phyloP scores from a whole-genome alignment of 2,329 filamentous ascomycete genomes.

The Neopestalotiopsis rosae region DNA sequence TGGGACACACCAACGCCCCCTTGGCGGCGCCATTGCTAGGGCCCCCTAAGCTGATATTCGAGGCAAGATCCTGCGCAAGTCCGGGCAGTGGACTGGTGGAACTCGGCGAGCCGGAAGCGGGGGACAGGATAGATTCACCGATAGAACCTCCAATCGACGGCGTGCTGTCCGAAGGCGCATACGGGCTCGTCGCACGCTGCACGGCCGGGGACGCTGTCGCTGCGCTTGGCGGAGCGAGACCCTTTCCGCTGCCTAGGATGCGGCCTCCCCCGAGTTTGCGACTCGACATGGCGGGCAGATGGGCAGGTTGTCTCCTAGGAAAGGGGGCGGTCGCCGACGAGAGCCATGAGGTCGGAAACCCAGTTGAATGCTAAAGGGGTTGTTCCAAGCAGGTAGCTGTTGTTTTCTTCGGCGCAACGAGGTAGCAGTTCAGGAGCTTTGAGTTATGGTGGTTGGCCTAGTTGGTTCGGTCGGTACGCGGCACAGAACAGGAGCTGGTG shows the following conservation, averaged over 20 bases:
- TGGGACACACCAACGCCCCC: constrained; percentile 86
- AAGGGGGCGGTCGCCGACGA: constrained; percentile 6
- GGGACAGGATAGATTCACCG: constrained; percentile 59
- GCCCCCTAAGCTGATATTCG: constrained; percentile 74
- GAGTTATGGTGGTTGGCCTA: background rate
- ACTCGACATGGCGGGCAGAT: constrained; percentile 68
- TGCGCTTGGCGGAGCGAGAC: constrained; percentile 68
- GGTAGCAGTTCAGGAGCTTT: background rate
- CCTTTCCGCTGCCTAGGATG: constrained; percentile 85
- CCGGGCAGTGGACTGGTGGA: constrained; percentile 67
- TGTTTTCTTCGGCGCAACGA: background rate
- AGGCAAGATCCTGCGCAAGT: constrained; percentile 77
- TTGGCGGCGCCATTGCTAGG: constrained; percentile 61
- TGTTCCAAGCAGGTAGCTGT: background rate
- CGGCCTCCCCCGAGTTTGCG: constrained; percentile 91
- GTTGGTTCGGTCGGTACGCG: background rate
- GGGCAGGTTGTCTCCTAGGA: constrained; percentile 16
- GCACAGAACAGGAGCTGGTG: constrained; percentile 1
- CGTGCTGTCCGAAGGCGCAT: constrained; percentile 70
- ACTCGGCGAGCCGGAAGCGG: constrained; percentile 46
- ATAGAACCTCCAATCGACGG: constrained; percentile 78
- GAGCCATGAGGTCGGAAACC: constrained; percentile 10
- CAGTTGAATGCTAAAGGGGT: background rate
- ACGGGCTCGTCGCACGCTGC: constrained; percentile 54
- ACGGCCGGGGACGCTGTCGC: constrained; percentile 38